Evolutionary conservation across 495 filamentous ascomycete species (phyloP).

Genomic region (Cercophora newfieldiana): DNA sequence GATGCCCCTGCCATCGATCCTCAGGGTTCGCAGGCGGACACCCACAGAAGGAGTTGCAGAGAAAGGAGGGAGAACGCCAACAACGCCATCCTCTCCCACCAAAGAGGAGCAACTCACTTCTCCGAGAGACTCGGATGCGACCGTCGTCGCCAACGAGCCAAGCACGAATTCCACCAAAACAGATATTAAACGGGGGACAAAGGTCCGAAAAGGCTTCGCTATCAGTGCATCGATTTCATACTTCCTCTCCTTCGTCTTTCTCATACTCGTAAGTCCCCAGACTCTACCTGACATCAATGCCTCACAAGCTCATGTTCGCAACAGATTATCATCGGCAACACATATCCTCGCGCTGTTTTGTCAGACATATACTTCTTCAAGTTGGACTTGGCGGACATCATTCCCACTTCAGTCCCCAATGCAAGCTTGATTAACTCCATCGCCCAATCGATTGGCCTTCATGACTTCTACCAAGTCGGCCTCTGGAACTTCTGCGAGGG

Average conservation of each 20-base stretch:
- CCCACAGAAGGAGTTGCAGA: neutral
- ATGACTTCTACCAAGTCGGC: slow-evolving; percentile 93
- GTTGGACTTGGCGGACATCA: slow-evolving; percentile 79
- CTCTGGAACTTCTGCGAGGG: slow-evolving; percentile 76
- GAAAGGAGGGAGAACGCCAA: neutral
- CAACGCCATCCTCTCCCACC: neutral
- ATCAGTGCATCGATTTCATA: slow-evolving; percentile 68
- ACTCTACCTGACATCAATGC: neutral
- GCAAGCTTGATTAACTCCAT: slow-evolving; percentile 80
- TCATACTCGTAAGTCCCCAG: slow-evolving; percentile 59
- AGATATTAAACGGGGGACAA: slow-evolving; percentile 54
- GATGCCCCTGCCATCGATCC: slow-evolving; percentile 25
- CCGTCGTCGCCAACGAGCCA: neutral
- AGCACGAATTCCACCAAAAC: neutral
- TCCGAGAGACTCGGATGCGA: slow-evolving; percentile 1
- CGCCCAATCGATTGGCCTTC: slow-evolving; percentile 81
- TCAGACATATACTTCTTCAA: slow-evolving; percentile 76
- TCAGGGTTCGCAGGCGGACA: slow-evolving; percentile 19
- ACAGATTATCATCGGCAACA: slow-evolving; percentile 68
- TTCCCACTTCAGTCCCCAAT: slow-evolving; percentile 73
- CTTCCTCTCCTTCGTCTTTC: slow-evolving; percentile 70
- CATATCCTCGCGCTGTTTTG: slow-evolving; percentile 58
- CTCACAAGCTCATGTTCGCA: slow-evolving; percentile 11
- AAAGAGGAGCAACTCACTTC: neutral
- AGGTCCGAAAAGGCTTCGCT: slow-evolving; percentile 53